Conservation (phyloP, 1,139 yeast species). For the Taphrina confusa region DNA sequence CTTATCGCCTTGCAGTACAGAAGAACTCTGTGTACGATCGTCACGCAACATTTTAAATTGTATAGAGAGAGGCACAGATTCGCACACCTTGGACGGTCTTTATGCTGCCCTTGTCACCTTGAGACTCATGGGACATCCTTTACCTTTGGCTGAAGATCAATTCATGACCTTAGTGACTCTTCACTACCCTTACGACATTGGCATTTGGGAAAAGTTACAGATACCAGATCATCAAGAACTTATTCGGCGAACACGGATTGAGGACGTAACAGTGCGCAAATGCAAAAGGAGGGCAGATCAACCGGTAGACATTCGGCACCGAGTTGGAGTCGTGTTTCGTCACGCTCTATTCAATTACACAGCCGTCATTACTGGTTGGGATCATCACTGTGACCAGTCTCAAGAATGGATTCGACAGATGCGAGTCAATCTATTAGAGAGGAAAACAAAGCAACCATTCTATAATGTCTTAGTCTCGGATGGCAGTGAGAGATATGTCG, state of each 20-base stretch:
- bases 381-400: slow-evolving; percentile 8
- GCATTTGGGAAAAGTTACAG: slow-evolving; percentile 7
- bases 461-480: slow-evolving; percentile 13
- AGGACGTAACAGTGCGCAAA: slow-evolving; percentile 18
- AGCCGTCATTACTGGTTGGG: slow-evolving; percentile 19
- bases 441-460: slow-evolving; percentile 22
- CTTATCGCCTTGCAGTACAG: background rate
- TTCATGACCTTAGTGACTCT: slow-evolving; percentile 10
- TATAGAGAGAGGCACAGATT: slow-evolving; percentile 15
- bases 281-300: slow-evolving; percentile 9
- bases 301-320: slow-evolving; percentile 7
- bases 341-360: slow-evolving; percentile 10
- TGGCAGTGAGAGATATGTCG: slow-evolving; percentile 12
- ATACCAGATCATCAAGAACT: slow-evolving; percentile 6
- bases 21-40: slow-evolving; percentile 10
- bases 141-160: slow-evolving; percentile 5
- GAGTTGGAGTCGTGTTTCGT: slow-evolving; percentile 8
- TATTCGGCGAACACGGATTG: slow-evolving; percentile 9
- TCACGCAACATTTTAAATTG: slow-evolving; percentile 17
- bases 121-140: slow-evolving; percentile 7
- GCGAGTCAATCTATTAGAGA: slow-evolving; percentile 3
- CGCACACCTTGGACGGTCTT: slow-evolving; percentile 2
- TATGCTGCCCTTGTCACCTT: slow-evolving; percentile 9
- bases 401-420: slow-evolving; percentile 15
- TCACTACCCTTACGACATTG: slow-evolving; percentile 18